Percentiles rank a stretch among this genome's conserved stretches.
Evolutionary conservation across 768 basidiomycete species (phyloP).

Genomic region (Hygrocybe coccinea): DNA sequence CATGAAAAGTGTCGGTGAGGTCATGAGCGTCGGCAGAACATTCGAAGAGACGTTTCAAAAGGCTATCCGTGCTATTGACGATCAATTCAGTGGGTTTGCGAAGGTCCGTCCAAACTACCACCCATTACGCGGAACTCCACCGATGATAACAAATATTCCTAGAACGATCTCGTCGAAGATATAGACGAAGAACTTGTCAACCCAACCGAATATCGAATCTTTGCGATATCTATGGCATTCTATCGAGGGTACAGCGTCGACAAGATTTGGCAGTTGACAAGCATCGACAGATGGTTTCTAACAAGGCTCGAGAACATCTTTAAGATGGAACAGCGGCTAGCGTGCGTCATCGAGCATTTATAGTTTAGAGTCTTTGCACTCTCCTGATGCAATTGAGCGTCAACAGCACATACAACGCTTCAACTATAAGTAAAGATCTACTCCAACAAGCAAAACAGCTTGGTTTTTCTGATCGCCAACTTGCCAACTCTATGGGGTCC

Average conservation of each 20-base stretch:
- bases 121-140: background rate
- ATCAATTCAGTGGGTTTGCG: constrained; percentile 88
- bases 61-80: constrained; percentile 94
- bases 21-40: constrained; percentile 97
- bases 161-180: constrained; percentile 86
- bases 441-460: constrained; percentile 86
- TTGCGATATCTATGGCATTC: constrained; percentile 93
- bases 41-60: constrained; percentile 99
- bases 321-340: constrained; percentile 70
- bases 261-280: constrained; percentile 96
- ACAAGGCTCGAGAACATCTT: constrained; percentile 80
- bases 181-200: constrained; percentile 91
- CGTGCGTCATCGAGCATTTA: constrained; percentile 45
- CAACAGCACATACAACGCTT: constrained; percentile 55
- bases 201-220: constrained; percentile 95
- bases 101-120: constrained; percentile 50
- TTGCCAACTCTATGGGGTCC: constrained; percentile 77
- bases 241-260: constrained; percentile 90
- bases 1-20: constrained; percentile 99
- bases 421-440: constrained; percentile 55
- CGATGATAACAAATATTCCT: constrained; percentile 2
- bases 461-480: constrained; percentile 92
- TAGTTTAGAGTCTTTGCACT: background rate
- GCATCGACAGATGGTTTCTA: constrained; percentile 98
- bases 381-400: constrained; percentile 6